Evolutionary conservation across 2,329 filamentous ascomycete genomes (phyloP).

Genomic region (Lachnellula occidentalis): DNA sequence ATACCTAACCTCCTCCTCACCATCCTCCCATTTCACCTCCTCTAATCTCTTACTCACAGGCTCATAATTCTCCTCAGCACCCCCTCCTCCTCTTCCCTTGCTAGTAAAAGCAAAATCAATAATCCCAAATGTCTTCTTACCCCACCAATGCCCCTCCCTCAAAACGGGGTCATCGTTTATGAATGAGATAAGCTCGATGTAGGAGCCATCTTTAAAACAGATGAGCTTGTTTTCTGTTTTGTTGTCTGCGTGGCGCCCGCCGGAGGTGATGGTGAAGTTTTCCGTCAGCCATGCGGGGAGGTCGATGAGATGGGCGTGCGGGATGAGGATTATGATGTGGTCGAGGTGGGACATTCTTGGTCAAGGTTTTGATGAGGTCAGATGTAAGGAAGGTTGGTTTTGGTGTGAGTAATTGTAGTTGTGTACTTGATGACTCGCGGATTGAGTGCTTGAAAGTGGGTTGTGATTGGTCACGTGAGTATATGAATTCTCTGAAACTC

Average conservation of each 20-base stretch:
- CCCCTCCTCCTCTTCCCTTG: slow-evolving; percentile 13
- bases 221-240: slow-evolving; percentile 58
- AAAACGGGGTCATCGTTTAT: slow-evolving; percentile 28
- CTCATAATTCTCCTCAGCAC: slow-evolving; percentile 35
- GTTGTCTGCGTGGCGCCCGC: slow-evolving; percentile 56
- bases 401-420: no score
- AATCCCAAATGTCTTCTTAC: slow-evolving; percentile 42
- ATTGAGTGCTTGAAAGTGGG: no score
- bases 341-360: slow-evolving; percentile 39
- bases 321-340: slow-evolving; percentile 60
- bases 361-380: neutral
- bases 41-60: slow-evolving; percentile 12
- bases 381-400: no score
- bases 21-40: slow-evolving; percentile 13
- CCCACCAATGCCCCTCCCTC: slow-evolving; percentile 53
- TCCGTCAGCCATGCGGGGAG: slow-evolving; percentile 46
- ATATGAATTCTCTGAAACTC: no score
- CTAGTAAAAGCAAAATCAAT: slow-evolving; percentile 58
- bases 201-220: slow-evolving; percentile 56
- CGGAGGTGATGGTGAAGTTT: slow-evolving; percentile 53
- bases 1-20: slow-evolving; percentile 39
- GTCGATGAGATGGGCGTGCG: slow-evolving; percentile 41
- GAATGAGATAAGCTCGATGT: slow-evolving; percentile 47
- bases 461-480: no score
- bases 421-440: no score